Evolutionary conservation across 805 yeast species (phyloP), one percentile per base, ranked within the genome.

Genomic region (Saturnispora zaruensis): DNA sequence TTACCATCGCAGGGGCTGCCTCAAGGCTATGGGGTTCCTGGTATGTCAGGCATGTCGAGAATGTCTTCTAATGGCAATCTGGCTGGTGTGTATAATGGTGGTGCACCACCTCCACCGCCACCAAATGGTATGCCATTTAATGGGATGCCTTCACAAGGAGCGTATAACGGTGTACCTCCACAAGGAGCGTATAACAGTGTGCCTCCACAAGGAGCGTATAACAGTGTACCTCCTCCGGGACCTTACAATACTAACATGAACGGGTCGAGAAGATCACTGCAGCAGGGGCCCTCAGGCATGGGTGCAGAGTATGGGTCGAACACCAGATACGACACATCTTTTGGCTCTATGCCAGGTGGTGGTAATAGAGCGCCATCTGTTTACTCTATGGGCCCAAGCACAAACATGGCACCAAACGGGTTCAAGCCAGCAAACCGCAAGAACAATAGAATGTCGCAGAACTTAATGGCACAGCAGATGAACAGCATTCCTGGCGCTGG

Each of bases 371-470:
- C 40, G 18, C 40, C 40, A 16, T 36, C 40, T 4, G 23, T 36
- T 3, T 36, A 36, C 13, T 36, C 40, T 16, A 36, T 36, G 40
- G 40, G 40, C 6, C 40, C 40, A 36, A 16, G 21, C 13, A 7
- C n/a, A 1, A 36, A n/a, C 24, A 36, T 36, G 40, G 21, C 20
- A 7, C 45, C 48, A 32, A 49, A 46, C 36, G 57, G 66, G 44
- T 68, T 67, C 51, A 67, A 66, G 50, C 70, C 73, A 34, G 69
- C 77, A n/a, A 67, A 73, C 4, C 64, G 77, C 55, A 74, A 74
- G 60, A 70, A 70, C 51, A 54, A 55, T 18, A 65, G 78, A 53
- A 71, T 69, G 52, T 71, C 76, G 1, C 61, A 70, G 2, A 54
- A 62, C 4, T 57, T 66, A 53, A 62, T 71, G 40, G 51, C 58